Percentiles rank a stretch among this genome's conserved stretches.
Evolutionary conservation across 768 basidiomycete genomes (phyloP).

Genomic region (Boletus pseudopeckii): DNA sequence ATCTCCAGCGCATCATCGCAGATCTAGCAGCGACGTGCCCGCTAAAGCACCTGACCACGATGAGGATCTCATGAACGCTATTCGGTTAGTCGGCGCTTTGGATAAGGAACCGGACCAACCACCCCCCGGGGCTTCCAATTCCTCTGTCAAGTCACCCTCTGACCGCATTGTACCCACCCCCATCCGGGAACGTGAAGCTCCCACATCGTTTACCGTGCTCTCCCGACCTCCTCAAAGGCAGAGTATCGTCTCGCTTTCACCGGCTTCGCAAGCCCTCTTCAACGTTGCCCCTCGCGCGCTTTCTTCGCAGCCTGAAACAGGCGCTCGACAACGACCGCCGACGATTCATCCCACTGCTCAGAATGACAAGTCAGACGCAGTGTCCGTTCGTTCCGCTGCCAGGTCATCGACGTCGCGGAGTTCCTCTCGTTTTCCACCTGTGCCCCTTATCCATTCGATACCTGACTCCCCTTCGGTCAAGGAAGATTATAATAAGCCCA

Average conservation of each 20-base stretch:
- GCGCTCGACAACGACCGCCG: constrained; percentile 12
- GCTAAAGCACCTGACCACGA: constrained; percentile 14
- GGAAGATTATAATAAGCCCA: constrained; percentile 16
- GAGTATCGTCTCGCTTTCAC: constrained; percentile 17
- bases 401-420: constrained; percentile 21
- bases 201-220: constrained; percentile 59
- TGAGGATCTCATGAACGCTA: constrained; percentile 31
- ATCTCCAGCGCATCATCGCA: constrained; percentile 12
- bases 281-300: neutral
- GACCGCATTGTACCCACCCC: constrained; percentile 47
- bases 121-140: neutral
- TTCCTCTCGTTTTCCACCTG: constrained; percentile 26
- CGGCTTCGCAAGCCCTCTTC: neutral
- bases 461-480: constrained; percentile 33
- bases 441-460: constrained; percentile 31
- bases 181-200: constrained; percentile 53
- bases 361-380: constrained; percentile 27
- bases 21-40: constrained; percentile 17
- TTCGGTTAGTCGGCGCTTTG: constrained; percentile 28
- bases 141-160: constrained; percentile 1
- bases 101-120: constrained; percentile 23
- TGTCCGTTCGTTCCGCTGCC: constrained; percentile 23
- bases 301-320: constrained; percentile 13
- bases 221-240: constrained; percentile 49
- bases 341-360: constrained; percentile 7